Evolutionary conservation across 768 basidiomycete genomes (phyloP).

Genomic region (Pulveroboletus frians): DNA sequence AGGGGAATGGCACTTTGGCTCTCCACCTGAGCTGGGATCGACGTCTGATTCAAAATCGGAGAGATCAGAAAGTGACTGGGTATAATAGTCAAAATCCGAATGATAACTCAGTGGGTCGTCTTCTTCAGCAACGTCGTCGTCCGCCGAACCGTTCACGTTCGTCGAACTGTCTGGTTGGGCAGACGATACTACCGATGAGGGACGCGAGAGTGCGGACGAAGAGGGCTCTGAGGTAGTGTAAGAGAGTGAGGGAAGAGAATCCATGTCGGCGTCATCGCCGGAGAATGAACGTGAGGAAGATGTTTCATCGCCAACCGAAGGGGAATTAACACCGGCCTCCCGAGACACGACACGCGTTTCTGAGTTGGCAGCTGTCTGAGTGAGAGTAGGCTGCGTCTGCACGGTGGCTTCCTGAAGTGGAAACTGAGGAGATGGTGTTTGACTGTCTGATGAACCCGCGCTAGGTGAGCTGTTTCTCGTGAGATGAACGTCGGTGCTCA

Average conservation of each 20-base stretch:
- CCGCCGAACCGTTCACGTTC: constrained; percentile 17
- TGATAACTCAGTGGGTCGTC: constrained; percentile 32
- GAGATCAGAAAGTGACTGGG: constrained; percentile 27
- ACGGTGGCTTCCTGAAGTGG: background rate
- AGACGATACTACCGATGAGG: constrained; percentile 39
- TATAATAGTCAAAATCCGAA: constrained; percentile 35
- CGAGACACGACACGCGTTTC: constrained; percentile 5
- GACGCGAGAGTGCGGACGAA: constrained; percentile 38
- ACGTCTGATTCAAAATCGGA: constrained; percentile 29
- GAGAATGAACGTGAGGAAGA: constrained; percentile 18
- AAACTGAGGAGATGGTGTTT: background rate
- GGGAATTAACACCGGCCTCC: constrained; percentile 7
- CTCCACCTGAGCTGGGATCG: constrained; percentile 1
- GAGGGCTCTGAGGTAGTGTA: constrained; percentile 29
- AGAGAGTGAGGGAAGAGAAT: constrained; percentile 33
- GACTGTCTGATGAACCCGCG: background rate
- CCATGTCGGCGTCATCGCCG: constrained; percentile 26
- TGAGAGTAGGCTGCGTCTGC: background rate
- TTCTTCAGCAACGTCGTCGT: constrained; percentile 18
- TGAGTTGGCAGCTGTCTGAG: background rate
- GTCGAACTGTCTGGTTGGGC: constrained; percentile 15
- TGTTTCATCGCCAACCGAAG: constrained; percentile 19
- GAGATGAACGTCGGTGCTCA: constrained; percentile 13
- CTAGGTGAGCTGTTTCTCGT: background rate
- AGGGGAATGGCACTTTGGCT: constrained; percentile 8